Evolutionary conservation across 106 monocot genomes (phyloP).

Genomic region (Dendrobium catenatum): DNA sequence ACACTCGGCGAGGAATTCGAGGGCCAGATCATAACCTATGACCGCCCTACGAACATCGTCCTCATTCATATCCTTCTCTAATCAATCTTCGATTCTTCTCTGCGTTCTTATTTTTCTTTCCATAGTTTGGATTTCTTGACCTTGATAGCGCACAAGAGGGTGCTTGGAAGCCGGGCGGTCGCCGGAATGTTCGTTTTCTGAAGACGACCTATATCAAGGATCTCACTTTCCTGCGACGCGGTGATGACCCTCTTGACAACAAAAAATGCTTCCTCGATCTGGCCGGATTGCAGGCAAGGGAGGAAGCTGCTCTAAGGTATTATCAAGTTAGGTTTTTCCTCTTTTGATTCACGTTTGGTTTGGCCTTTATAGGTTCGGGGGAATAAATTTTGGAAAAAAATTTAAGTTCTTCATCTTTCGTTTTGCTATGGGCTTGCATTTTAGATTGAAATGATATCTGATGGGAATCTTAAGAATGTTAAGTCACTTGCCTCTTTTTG

Average conservation of each 20-base stretch:
- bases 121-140: conserved; percentile 6
- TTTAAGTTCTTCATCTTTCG: not conserved
- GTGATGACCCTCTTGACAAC: conserved; percentile 66
- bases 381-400: not conserved
- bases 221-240: conserved; percentile 38
- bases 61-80: conserved; percentile 64
- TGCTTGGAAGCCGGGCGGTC: conserved; percentile 14
- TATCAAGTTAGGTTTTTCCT: not conserved
- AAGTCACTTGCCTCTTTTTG: not conserved
- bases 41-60: conserved; percentile 77
- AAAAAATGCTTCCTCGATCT: conserved; percentile 67
- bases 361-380: not conserved
- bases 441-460: not conserved
- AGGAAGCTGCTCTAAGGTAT: conserved; percentile 73
- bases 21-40: conserved; percentile 84
- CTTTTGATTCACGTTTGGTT: not conserved
- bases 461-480: not conserved
- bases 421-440: not conserved
- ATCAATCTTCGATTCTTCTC: not conserved
- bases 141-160: conserved; percentile 51
- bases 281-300: conserved; percentile 50
- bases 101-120: not conserved
- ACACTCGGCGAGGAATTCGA: conserved; percentile 82
- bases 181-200: conserved; percentile 54
- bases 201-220: conserved; percentile 71